Conservation (phyloP, 345 rosid genomes). For the Leavenworthia alabamica region DNA sequence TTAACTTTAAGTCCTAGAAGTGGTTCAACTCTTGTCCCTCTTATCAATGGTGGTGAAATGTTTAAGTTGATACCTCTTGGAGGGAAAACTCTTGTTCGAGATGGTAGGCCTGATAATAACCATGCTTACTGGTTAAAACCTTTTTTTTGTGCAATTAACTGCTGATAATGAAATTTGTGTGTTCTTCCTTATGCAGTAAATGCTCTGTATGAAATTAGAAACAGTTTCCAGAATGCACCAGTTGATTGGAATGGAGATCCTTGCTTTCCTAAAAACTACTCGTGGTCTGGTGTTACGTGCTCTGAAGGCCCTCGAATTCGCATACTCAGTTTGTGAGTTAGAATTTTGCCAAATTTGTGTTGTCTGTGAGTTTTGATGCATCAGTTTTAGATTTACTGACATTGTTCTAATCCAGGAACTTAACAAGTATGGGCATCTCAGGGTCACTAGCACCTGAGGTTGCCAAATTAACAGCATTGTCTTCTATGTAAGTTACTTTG, state of each 20-base stretch:
- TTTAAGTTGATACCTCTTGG: slow-evolving; percentile 48
- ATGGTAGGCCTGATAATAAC: slow-evolving; percentile 45
- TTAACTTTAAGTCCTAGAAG: slow-evolving; percentile 48
- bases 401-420: slow-evolving; percentile 45
- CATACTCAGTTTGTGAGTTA: slow-evolving; percentile 63
- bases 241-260: slow-evolving; percentile 91
- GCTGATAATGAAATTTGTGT: not conserved
- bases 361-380: not conserved
- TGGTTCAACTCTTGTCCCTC: slow-evolving; percentile 50
- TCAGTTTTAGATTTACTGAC: slow-evolving; percentile 11
- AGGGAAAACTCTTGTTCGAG: slow-evolving; percentile 68
- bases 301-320: slow-evolving; percentile 57
- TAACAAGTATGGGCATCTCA: slow-evolving; percentile 61
- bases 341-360: not conserved
- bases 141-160: not conserved
- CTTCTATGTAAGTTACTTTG: slow-evolving; percentile 53
- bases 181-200: slow-evolving; percentile 37
- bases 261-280: slow-evolving; percentile 58
- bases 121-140: not conserved
- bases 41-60: slow-evolving; percentile 77
- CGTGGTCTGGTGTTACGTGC: slow-evolving; percentile 87
- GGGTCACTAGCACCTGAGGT: slow-evolving; percentile 60
- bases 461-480: slow-evolving; percentile 63
- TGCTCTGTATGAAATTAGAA: slow-evolving; percentile 48
- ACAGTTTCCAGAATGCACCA: slow-evolving; percentile 46